Evolutionary conservation across 140 eudicot species (phyloP).

Genomic region (Flaveria floridana): DNA sequence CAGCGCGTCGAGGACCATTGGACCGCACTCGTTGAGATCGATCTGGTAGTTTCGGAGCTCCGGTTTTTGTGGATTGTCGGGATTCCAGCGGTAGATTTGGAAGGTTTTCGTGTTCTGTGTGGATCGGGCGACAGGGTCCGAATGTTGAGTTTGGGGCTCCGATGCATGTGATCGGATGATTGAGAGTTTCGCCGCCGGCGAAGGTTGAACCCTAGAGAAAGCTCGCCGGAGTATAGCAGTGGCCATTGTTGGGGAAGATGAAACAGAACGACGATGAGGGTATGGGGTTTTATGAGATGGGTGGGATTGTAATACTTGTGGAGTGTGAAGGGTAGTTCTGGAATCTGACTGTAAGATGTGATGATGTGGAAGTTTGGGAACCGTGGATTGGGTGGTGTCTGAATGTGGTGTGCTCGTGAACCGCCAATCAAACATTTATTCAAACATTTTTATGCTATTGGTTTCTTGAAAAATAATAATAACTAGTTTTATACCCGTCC

Average conservation of each 20-base stretch:
- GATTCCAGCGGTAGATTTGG: slow-evolving; percentile 90
- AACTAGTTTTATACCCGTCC: no score
- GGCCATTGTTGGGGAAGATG: slow-evolving; percentile 44
- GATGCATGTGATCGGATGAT: slow-evolving; percentile 44
- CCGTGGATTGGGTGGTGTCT: slow-evolving; percentile 21
- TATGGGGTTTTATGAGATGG: background rate
- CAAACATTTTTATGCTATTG: no score
- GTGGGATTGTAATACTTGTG: slow-evolving; percentile 19
- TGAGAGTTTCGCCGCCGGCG: slow-evolving; percentile 50
- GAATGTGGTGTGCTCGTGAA: background rate
- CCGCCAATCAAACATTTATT: no score
- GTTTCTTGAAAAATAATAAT: no score
- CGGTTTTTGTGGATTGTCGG: slow-evolving; percentile 63
- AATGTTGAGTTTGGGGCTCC: slow-evolving; percentile 38
- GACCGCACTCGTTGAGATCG: slow-evolving; percentile 81
- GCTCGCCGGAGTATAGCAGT: slow-evolving; percentile 57
- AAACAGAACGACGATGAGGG: background rate
- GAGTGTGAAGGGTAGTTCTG: slow-evolving; percentile 13
- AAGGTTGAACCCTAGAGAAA: slow-evolving; percentile 39
- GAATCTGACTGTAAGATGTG: background rate
- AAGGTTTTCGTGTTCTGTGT: slow-evolving; percentile 41
- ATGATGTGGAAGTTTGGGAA: background rate
- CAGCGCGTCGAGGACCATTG: slow-evolving; percentile 86
- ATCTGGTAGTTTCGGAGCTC: slow-evolving; percentile 58
- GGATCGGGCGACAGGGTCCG: slow-evolving; percentile 23